Percentiles rank a stretch among this genome's conserved stretches.
phyloP scores from a whole-genome alignment of 1,284 basidiomycete species.

The Ustilago vetiveriae region DNA sequence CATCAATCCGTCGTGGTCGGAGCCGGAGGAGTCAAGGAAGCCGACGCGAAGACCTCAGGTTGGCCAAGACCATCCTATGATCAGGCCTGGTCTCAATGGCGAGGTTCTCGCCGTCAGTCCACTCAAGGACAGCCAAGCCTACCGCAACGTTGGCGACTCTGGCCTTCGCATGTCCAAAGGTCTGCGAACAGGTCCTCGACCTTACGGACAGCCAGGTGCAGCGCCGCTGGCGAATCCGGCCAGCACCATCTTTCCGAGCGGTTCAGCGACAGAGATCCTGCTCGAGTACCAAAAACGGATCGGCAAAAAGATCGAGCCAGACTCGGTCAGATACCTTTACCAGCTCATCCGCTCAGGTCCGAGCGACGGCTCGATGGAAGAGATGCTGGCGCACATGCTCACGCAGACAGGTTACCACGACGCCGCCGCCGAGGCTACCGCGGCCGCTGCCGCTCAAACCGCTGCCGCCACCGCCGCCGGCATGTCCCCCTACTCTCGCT shows the following conservation, averaged over 20 bases:
- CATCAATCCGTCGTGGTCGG: conserved; percentile 60
- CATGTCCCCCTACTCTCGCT: conserved; percentile 20
- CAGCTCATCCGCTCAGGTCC: conserved; percentile 39
- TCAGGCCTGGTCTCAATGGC: conserved; percentile 56
- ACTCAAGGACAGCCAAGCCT: conserved; percentile 54
- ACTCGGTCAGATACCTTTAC: conserved; percentile 25
- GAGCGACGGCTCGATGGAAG: conserved; percentile 35
- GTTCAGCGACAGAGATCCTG: conserved; percentile 51
- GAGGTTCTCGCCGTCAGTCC: conserved; percentile 54
- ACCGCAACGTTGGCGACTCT: conserved; percentile 47
- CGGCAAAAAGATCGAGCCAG: conserved; percentile 43
- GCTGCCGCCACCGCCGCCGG: conserved; percentile 28
- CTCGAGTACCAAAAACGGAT: conserved; percentile 56
- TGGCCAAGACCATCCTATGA: conserved; percentile 58
- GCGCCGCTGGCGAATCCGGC: conserved; percentile 57
- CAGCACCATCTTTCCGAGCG: conserved; percentile 61
- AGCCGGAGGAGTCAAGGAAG: conserved; percentile 51
- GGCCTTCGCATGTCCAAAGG: conserved; percentile 26
- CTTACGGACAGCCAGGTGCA: conserved; percentile 58
- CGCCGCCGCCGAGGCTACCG: conserved; percentile 41
- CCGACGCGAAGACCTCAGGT: conserved; percentile 55
- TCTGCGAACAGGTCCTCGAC: conserved; percentile 45
- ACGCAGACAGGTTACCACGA: conserved; percentile 41
- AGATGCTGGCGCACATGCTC: conserved; percentile 42
- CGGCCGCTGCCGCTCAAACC: conserved; percentile 25